A percentile compares a stretch with the other conserved stretches of the same genome.
Conservation (phyloP, 345 rosid species). For the Eucalyptus shirleyi region DNA sequence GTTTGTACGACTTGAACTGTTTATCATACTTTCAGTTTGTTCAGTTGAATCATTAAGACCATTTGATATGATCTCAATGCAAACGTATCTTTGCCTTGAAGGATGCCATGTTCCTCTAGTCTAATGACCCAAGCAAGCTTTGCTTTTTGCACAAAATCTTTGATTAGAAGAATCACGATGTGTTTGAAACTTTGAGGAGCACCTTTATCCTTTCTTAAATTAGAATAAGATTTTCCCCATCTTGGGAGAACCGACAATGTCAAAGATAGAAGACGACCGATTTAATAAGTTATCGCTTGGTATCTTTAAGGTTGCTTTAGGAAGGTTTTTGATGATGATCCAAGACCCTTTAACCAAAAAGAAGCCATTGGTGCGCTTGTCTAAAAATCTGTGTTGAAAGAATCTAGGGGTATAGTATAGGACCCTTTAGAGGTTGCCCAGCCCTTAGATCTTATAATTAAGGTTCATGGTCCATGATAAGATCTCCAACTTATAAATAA, state of each 20-base stretch:
- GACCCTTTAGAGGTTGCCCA: background rate
- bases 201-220: conserved; percentile 6
- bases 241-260: conserved; percentile 4
- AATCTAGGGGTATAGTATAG: conserved; percentile 6
- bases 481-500: background rate
- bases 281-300: conserved; percentile 36
- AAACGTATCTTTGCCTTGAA: background rate
- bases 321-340: background rate
- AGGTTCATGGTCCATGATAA: background rate
- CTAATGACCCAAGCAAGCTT: background rate
- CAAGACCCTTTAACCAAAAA: background rate
- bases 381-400: background rate
- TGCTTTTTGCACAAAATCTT: conserved; percentile 1
- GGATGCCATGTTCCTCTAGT: background rate
- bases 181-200: background rate
- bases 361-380: background rate
- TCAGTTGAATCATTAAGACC: background rate
- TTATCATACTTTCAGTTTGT: background rate
- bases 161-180: conserved; percentile 8
- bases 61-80: background rate
- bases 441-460: background rate
- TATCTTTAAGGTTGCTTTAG: conserved; percentile 17
- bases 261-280: background rate
- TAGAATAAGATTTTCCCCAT: conserved; percentile 1
- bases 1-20: background rate